Conservation (phyloP, 148 eudicot genomes). For the Cornus kousa region DNA sequence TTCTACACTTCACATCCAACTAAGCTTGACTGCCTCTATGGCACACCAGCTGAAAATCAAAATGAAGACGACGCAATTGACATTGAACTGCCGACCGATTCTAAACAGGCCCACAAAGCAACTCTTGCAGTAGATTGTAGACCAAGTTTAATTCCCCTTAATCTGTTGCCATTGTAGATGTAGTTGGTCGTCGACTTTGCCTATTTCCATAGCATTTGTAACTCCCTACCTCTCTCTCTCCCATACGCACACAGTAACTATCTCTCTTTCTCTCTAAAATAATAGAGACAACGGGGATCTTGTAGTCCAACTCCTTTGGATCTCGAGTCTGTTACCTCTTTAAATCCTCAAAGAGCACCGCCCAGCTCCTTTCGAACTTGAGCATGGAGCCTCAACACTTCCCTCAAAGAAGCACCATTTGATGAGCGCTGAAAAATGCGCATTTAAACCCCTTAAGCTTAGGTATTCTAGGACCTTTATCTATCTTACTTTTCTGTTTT, state of each 20-base stretch:
- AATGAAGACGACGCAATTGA: conserved; percentile 32
- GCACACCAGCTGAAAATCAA: conserved; percentile 27
- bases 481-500: too few species aligned
- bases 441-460: too few species aligned
- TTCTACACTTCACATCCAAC: too few species aligned
- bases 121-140: conserved; percentile 20
- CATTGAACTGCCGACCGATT: conserved; percentile 14
- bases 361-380: too few species aligned
- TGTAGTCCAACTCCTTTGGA: too few species aligned
- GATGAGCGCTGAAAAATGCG: too few species aligned
- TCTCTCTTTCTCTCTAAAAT: not conserved
- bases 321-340: too few species aligned
- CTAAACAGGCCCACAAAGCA: conserved; percentile 21
- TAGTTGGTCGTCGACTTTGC: conserved; percentile 30
- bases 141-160: not conserved
- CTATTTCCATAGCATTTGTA: conserved; percentile 48
- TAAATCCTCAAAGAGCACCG: too few species aligned
- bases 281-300: not conserved
- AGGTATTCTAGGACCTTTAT: too few species aligned
- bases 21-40: too few species aligned
- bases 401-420: too few species aligned
- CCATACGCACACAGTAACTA: not conserved
- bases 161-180: conserved; percentile 20
- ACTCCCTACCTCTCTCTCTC: not conserved
- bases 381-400: too few species aligned